Percentiles rank a stretch among this genome's conserved stretches.
These are phyloP conservation scores for Hypoxylon lienhwacheense DNA, from an alignment of 495 filamentous ascomycete genomes.

Conservation along the genomic window DNA sequence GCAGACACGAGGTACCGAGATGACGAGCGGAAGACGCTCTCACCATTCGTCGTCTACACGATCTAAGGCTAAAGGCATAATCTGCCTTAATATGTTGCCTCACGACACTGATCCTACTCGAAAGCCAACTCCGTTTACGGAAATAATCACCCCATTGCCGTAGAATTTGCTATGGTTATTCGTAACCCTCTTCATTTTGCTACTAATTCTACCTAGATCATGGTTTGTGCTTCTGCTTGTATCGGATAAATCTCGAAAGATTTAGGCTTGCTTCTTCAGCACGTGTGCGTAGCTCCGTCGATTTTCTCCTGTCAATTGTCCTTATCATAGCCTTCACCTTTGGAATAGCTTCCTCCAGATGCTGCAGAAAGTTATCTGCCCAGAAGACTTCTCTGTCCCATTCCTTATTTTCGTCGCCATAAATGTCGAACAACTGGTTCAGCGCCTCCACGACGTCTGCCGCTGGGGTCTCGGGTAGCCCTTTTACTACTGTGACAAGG, in stretches of 20 bases:
- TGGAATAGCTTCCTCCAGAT: constrained; percentile 54
- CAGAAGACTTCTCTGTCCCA: constrained; percentile 64
- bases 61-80: neutral
- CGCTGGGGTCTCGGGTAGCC: constrained; percentile 48
- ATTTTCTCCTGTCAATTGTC: constrained; percentile 57
- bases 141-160: constrained; percentile 1
- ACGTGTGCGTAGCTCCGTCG: constrained; percentile 52
- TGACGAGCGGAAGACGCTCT: neutral
- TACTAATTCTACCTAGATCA: constrained; percentile 1
- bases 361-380: constrained; percentile 59
- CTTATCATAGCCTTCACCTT: constrained; percentile 57
- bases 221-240: constrained; percentile 56
- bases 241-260: constrained; percentile 59
- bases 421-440: constrained; percentile 64
- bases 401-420: constrained; percentile 56
- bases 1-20: constrained; percentile 5
- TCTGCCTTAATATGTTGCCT: neutral
- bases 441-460: constrained; percentile 59
- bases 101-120: neutral
- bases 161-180: neutral
- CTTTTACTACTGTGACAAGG: constrained; percentile 54
- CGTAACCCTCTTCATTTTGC: neutral
- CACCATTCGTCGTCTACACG: neutral
- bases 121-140: neutral
- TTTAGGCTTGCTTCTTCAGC: constrained; percentile 61